Base-by-base conservation (phyloP, 2,329 filamentous ascomycete species). In the Sphaerostilbella broomeana region DNA sequence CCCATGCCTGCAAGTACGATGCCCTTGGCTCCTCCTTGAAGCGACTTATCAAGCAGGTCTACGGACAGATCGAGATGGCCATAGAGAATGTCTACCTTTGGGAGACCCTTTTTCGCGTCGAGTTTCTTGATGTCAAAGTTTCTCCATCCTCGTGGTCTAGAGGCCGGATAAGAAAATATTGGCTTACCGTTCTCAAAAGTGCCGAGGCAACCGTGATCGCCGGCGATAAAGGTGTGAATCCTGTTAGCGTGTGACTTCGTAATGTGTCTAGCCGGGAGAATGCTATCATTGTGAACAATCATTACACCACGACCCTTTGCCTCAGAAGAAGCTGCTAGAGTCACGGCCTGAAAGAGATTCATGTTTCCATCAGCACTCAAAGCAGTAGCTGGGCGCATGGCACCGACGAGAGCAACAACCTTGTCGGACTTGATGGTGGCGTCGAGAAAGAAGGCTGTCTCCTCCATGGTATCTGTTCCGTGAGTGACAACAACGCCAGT, bases 391-490 rank as follows among this genome's bases (percentile, higher is more conserved):
- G 77, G 77, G 8, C 77, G 65, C 77, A 81, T 81, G 13, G 77
- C 70, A 5, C 77, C 77, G 2, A 77, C 77, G 17, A 77, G 52
- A 4, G 81, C 67, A 5, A 81, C 65, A 1, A 77, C 77, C 55
- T 81, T 80, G 20, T 64, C 63, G 29, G 68, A 73, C 47, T 69
- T 69, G 22, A 79, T 54, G 0, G 73, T 77, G 4, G 74, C 58
- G 46, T 80, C 72, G 7, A 81, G 60, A 60, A 79, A 80, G 61
- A 81, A 80, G 7, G 76, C 73, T 1, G 73, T 72, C 55, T 81
- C 77, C 50, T 81, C 77, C 1, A 82, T 63, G 0, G 75, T 79
- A 50, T 83, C 79, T 7, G 79, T 82, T 33, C 79, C 78, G 49
- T 82, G 78, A 1, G 78, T 81, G 38, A 83, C 61, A 5, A 81